Conservation (phyloP, 2,329 filamentous ascomycete genomes). For the Talaromyces sp. region DNA sequence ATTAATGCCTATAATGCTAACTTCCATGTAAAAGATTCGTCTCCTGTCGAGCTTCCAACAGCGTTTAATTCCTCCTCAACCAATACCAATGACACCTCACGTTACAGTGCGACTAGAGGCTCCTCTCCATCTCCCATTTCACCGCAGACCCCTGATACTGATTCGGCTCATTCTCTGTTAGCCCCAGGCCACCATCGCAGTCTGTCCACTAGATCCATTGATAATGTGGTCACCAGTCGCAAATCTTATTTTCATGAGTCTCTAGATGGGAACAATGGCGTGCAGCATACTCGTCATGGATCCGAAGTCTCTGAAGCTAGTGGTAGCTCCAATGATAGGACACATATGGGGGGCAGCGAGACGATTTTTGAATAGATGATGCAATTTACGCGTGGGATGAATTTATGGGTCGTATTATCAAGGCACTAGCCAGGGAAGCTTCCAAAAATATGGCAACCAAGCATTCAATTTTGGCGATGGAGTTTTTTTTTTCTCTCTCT, state of each 20-base stretch:
- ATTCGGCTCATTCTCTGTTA: not conserved
- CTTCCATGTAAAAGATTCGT: conserved; percentile 15
- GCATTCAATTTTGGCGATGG: not conserved
- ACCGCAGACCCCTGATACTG: conserved; percentile 6
- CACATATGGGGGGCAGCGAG: conserved; percentile 2
- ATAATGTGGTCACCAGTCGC: conserved; percentile 7
- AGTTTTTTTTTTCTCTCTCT: not conserved
- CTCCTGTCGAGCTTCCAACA: conserved; percentile 15
- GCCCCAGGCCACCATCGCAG: conserved; percentile 2
- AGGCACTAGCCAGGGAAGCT: not conserved
- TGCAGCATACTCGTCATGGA: conserved; percentile 3
- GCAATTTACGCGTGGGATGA: not conserved
- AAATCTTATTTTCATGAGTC: conserved; percentile 9
- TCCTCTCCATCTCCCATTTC: not conserved
- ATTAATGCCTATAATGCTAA: not conserved
- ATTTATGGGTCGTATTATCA: not conserved
- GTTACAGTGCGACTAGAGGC: not conserved
- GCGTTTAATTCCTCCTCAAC: not conserved
- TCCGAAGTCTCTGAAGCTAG: conserved; percentile 13
- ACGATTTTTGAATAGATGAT: conserved; percentile 14
- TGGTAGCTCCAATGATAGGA: conserved; percentile 5
- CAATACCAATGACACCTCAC: not conserved
- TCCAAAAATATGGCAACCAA: too few relatives aligned
- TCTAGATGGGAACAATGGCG: not conserved
- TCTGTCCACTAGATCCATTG: conserved; percentile 9